Evolutionary conservation across 2,329 filamentous ascomycete species (phyloP).

Genomic region (Colletotrichum abscissum): DNA sequence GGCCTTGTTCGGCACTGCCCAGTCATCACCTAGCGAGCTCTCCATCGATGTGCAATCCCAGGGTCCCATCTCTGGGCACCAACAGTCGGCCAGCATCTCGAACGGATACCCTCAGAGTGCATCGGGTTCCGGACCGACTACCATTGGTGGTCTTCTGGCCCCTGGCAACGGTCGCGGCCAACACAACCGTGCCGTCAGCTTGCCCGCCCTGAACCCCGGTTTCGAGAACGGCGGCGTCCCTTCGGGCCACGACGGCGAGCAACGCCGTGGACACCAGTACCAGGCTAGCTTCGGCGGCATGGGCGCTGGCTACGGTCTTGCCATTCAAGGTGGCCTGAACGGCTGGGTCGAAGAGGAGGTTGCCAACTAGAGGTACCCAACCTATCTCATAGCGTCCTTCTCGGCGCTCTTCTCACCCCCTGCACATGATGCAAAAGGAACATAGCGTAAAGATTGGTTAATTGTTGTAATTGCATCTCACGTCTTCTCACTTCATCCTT

Average conservation of each 20-base stretch:
- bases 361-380: slow-evolving; percentile 58
- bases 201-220: slow-evolving; percentile 77
- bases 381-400: not conserved
- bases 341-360: slow-evolving; percentile 77
- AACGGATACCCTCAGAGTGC: slow-evolving; percentile 70
- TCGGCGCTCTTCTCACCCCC: not conserved
- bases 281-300: slow-evolving; percentile 72
- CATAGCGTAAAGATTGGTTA: slow-evolving; percentile 48
- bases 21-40: slow-evolving; percentile 68
- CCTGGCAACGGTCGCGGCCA: slow-evolving; percentile 72
- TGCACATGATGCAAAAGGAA: slow-evolving; percentile 19
- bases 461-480: slow-evolving; percentile 55
- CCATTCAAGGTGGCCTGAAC: slow-evolving; percentile 72
- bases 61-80: slow-evolving; percentile 70
- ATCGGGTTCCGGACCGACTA: slow-evolving; percentile 69
- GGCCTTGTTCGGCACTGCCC: slow-evolving; percentile 81
- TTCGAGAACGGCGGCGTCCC: slow-evolving; percentile 68
- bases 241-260: slow-evolving; percentile 59
- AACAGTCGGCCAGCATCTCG: slow-evolving; percentile 73
- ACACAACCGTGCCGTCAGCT: slow-evolving; percentile 86
- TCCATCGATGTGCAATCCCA: slow-evolving; percentile 70
- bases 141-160: slow-evolving; percentile 81
- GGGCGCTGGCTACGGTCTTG: slow-evolving; percentile 69
- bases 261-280: slow-evolving; percentile 73
- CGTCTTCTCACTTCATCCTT: slow-evolving; percentile 35